Evolutionary conservation across 345 rosid genomes (phyloP).

Genomic region (Noccaea caerulescens): DNA sequence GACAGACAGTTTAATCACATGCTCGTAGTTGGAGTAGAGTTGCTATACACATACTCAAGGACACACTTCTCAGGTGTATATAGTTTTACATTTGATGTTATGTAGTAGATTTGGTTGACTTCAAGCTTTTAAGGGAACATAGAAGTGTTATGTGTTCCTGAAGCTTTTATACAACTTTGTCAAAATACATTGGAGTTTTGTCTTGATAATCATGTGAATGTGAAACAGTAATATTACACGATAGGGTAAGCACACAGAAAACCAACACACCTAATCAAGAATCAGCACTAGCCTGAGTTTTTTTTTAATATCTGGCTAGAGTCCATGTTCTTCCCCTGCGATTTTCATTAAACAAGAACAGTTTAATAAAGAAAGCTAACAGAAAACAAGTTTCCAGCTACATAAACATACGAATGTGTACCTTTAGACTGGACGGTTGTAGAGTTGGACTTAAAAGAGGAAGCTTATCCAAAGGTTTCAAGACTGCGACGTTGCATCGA

Average conservation of each 20-base stretch:
- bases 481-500: slow-evolving; percentile 56
- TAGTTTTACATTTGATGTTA: slow-evolving; percentile 36
- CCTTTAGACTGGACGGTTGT: slow-evolving; percentile 13
- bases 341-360: neutral
- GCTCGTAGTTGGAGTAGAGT: slow-evolving; percentile 58
- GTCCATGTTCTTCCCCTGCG: slow-evolving; percentile 39
- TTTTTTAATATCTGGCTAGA: slow-evolving; percentile 2
- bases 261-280: slow-evolving; percentile 21
- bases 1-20: slow-evolving; percentile 64
- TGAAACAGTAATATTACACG: slow-evolving; percentile 16
- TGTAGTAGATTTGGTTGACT: slow-evolving; percentile 30
- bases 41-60: slow-evolving; percentile 24
- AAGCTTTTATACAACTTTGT: slow-evolving; percentile 34
- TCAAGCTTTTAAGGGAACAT: slow-evolving; percentile 23
- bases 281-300: slow-evolving; percentile 25
- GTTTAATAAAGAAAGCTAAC: neutral
- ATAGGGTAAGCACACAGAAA: slow-evolving; percentile 21
- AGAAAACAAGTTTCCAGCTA: slow-evolving; percentile 28
- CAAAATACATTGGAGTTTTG: slow-evolving; percentile 36
- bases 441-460: slow-evolving; percentile 31
- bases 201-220: slow-evolving; percentile 28
- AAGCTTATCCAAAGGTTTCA: slow-evolving; percentile 61
- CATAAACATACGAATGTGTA: neutral
- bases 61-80: slow-evolving; percentile 33
- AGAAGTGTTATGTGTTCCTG: slow-evolving; percentile 24